Conservation (phyloP, 2,329 filamentous ascomycete species). For the Diaporthe amygdali region DNA sequence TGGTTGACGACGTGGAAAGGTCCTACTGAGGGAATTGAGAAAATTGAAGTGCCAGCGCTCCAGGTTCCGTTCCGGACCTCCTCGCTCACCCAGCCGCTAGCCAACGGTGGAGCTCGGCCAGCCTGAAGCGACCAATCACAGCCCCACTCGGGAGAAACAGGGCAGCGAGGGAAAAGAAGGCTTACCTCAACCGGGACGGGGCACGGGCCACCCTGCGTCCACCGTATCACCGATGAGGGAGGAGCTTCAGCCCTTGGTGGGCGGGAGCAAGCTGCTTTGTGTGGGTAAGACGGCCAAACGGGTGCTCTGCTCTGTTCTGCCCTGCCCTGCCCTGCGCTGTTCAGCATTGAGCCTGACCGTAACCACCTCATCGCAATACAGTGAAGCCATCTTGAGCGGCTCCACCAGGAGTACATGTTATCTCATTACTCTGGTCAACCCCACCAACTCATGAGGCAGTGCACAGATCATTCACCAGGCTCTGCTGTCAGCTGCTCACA, state of each 20-base stretch:
- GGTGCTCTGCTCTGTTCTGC: neutral
- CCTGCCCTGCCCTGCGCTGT: too few species aligned
- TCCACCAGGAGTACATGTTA: too few species aligned
- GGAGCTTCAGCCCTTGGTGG: neutral
- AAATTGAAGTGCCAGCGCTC: constrained; percentile 24
- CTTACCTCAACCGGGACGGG: too few species aligned
- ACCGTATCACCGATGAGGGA: neutral
- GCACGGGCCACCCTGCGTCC: neutral
- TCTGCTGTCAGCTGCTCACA: too few species aligned
- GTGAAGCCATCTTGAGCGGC: too few species aligned
- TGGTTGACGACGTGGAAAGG: constrained; percentile 23
- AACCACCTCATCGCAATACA: too few species aligned
- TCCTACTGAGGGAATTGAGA: constrained; percentile 34
- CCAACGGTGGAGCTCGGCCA: constrained; percentile 19
- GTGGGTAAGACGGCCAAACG: neutral
- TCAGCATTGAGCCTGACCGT: neutral
- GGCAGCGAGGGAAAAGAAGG: neutral
- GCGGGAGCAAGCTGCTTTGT: neutral
- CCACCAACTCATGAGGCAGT: too few species aligned
- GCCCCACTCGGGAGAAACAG: constrained; percentile 17
- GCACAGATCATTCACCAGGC: too few species aligned
- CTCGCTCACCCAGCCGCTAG: constrained; percentile 10
- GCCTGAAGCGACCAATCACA: constrained; percentile 27
- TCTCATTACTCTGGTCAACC: neutral
- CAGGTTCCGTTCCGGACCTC: constrained; percentile 34